These are phyloP conservation scores for Tubosaeta brunneosetosa DNA, from an alignment of 768 basidiomycete genomes.

Conservation along the genomic window DNA sequence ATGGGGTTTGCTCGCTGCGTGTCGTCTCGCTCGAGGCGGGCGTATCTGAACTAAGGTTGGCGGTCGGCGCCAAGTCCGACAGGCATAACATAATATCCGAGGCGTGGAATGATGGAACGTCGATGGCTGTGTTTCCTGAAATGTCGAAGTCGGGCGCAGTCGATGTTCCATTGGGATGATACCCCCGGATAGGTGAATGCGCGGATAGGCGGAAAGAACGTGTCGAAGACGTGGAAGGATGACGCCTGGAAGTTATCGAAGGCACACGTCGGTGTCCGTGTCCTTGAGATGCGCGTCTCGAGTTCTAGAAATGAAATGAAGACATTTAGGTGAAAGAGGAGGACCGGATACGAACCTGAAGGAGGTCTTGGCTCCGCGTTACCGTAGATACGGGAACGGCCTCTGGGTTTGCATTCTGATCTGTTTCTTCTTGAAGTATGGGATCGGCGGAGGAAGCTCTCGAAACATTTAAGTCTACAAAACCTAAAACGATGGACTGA, in stretches of 20 bases:
- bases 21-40: conserved; percentile 13
- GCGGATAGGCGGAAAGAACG: conserved; percentile 24
- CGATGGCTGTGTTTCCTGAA: neutral
- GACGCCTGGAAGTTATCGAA: conserved; percentile 18
- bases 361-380: conserved; percentile 27
- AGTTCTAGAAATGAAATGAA: conserved; percentile 15
- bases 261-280: conserved; percentile 17
- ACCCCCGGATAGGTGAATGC: conserved; percentile 10
- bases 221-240: conserved; percentile 2
- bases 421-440: conserved; percentile 9
- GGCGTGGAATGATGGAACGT: conserved; percentile 4
- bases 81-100: conserved; percentile 15
- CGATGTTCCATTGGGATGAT: neutral
- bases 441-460: conserved; percentile 17
- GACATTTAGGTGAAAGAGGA: neutral
- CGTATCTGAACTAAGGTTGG: conserved; percentile 3
- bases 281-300: conserved; percentile 13
- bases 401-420: conserved; percentile 7
- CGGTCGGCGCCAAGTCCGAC: conserved; percentile 10
- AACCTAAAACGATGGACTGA: conserved; percentile 24
- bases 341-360: conserved; percentile 20
- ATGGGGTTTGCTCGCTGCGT: conserved; percentile 12
- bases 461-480: conserved; percentile 23
- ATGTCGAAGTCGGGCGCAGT: neutral
- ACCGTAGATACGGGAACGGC: conserved; percentile 6